phyloP scores from a whole-genome alignment of 1,284 basidiomycete species.

The Cryptococcus amylolentus region DNA sequence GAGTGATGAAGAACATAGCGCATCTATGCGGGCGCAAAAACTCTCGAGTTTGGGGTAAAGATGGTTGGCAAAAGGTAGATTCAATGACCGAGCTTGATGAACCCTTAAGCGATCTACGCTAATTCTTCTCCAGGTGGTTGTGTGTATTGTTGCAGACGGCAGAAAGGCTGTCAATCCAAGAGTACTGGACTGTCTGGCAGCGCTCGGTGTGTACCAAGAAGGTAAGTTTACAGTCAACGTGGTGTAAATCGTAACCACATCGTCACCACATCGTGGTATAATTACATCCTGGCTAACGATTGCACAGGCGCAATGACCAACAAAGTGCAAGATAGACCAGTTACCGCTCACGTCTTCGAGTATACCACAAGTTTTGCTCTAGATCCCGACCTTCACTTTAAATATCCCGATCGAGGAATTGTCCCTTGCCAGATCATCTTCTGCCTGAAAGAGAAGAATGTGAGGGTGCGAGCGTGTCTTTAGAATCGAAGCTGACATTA shows the following conservation, averaged over 20 bases:
- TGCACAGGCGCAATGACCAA: slow-evolving; percentile 74
- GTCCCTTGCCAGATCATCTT: slow-evolving; percentile 90
- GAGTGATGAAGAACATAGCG: slow-evolving; percentile 86
- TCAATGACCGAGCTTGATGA: no score
- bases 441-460: slow-evolving; percentile 75
- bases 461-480: slow-evolving; percentile 56
- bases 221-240: slow-evolving; percentile 19
- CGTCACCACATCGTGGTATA: background rate
- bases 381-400: slow-evolving; percentile 84
- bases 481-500: slow-evolving; percentile 1
- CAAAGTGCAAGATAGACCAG: slow-evolving; percentile 77
- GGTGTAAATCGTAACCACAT: no score
- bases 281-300: background rate
- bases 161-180: slow-evolving; percentile 88
- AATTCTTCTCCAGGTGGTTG: slow-evolving; percentile 64
- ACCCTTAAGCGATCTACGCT: no score
- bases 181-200: slow-evolving; percentile 75
- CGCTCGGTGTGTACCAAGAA: slow-evolving; percentile 58
- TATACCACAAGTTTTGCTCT: slow-evolving; percentile 82
- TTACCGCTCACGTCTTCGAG: slow-evolving; percentile 93
- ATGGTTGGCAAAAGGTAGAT: slow-evolving; percentile 90
- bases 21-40: slow-evolving; percentile 91
- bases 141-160: slow-evolving; percentile 94
- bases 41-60: slow-evolving; percentile 90
- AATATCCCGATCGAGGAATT: slow-evolving; percentile 88